These are phyloP conservation scores for Stagonosporopsis rhizophila DNA, from an alignment of 2,329 filamentous ascomycete species.

Conservation along the genomic window DNA sequence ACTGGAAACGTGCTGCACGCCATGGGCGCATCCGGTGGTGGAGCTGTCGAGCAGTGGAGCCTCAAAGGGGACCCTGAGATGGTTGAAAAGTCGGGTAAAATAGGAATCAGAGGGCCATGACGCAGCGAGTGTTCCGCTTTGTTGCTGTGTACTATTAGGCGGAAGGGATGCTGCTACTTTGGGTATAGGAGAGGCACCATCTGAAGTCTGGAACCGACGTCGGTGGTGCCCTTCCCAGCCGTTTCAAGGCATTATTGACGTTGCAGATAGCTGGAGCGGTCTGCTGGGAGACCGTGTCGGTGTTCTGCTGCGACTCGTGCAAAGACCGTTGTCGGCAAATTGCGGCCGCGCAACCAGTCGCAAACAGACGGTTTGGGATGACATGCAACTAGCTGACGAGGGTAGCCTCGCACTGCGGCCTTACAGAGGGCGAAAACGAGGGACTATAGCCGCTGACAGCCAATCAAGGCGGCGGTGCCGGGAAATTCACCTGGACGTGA, in stretches of 20 bases:
- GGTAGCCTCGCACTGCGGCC: conserved; percentile 9
- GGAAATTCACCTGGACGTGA: conserved; percentile 7
- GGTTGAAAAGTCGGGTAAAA: conserved; percentile 31
- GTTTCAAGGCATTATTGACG: background rate
- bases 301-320: conserved; percentile 9
- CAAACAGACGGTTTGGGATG: conserved; percentile 11
- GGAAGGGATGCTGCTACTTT: conserved; percentile 23
- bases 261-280: conserved; percentile 1
- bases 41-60: conserved; percentile 29
- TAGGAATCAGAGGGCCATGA: conserved; percentile 31
- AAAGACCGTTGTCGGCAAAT: conserved; percentile 10
- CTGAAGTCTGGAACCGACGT: conserved; percentile 11
- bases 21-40: conserved; percentile 22
- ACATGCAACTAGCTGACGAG: background rate
- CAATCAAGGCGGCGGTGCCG: conserved; percentile 5
- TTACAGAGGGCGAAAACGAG: conserved; percentile 8
- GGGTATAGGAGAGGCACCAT: conserved; percentile 17
- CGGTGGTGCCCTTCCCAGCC: background rate
- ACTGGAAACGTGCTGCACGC: conserved; percentile 27
- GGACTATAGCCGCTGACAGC: background rate
- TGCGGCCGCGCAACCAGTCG: conserved; percentile 14
- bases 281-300: background rate
- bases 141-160: background rate
- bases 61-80: conserved; percentile 31
- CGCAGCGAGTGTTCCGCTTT: conserved; percentile 13